Percentiles rank a stretch among this genome's conserved stretches.
phyloP scores from a whole-genome alignment of 164 flowering plant species.

The Sedum album region DNA sequence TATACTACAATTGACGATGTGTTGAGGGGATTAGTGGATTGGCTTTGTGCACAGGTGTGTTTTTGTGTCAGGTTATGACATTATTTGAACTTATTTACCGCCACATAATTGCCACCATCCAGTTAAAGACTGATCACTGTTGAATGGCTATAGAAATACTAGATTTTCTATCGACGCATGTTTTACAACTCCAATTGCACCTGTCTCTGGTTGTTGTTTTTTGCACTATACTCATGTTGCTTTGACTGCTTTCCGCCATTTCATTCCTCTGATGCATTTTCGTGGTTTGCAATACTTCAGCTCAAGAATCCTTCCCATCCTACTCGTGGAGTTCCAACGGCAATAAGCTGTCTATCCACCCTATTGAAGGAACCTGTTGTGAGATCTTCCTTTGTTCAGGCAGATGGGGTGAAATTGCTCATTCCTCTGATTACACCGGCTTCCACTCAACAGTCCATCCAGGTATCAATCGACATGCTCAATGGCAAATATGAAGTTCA shows the following conservation, averaged over 20 bases:
- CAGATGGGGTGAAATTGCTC: slow-evolving; percentile 87
- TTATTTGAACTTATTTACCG: not conserved
- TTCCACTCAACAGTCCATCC: slow-evolving; percentile 90
- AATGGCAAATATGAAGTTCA: not conserved
- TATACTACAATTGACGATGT: not conserved
- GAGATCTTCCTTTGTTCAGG: slow-evolving; percentile 83
- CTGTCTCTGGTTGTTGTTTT: too few species aligned
- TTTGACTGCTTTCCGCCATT: not conserved
- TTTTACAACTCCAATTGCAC: too few species aligned
- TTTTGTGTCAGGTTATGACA: not conserved
- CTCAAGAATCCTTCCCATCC: slow-evolving; percentile 87
- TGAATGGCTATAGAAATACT: not conserved
- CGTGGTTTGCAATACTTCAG: slow-evolving; percentile 24
- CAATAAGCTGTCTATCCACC: slow-evolving; percentile 72
- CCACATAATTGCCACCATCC: not conserved
- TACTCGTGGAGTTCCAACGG: slow-evolving; percentile 57
- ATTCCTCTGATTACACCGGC: slow-evolving; percentile 86
- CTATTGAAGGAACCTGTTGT: slow-evolving; percentile 77
- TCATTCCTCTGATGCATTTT: not conserved
- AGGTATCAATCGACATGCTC: slow-evolving; percentile 35
- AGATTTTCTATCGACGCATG: too few species aligned
- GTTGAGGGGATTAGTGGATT: not conserved
- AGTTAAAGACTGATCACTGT: not conserved
- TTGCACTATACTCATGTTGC: not conserved
- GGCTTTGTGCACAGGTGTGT: slow-evolving; percentile 86